Evolutionary conservation across 306 rosid genomes (phyloP), one percentile per base, ranked within the genome.

Genomic region (Cucumis hystrix): DNA sequence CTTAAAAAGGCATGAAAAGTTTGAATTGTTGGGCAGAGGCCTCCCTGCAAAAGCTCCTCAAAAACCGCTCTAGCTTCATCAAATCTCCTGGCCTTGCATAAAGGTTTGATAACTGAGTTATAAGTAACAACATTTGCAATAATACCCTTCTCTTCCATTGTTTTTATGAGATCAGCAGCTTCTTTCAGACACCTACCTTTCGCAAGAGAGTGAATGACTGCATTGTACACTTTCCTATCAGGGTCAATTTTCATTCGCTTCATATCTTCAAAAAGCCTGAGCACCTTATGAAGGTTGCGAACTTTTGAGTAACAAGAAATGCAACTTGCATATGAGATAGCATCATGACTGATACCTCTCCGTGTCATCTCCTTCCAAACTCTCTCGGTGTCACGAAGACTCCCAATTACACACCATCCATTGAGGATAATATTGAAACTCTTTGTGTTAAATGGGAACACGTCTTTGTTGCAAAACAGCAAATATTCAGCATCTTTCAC

Each of bases 361-460:
- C 76, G 87, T 65, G 78, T 80, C 97, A 94, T 94, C 84, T 90
- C 96, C 84, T 74, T 80, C 98, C 97, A 94, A 79, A 91, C 77
- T 79, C 97, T 86, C 28, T 91, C 87, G 5, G 89, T 96, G 18
- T 94, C 81, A 15, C 83, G 82, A 3, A 89, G 66, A 83, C 96
- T 87, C 21, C 82, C 94, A 10, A 91, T 87, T 74, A 85, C 79
- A 39, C 94, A 85, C 98, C 98, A 94, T 76, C 98, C 97, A 77
- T 89, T 90, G 68, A 94, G 91, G 79, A 94, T 76, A 54, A 91
- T 91, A 83, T 94, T 94, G 81, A 94, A 91, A 87, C 97, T 91
- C 85, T 90, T 91, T 66, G 87, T 83, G 74, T 85, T 81, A 54
- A 87, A 85, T 0, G 93, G 93, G 82, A 91, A 91, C 10, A 80